phyloP scores from a whole-genome alignment of 2,329 filamentous ascomycete species.

The Phyllosticta capitalensis region DNA sequence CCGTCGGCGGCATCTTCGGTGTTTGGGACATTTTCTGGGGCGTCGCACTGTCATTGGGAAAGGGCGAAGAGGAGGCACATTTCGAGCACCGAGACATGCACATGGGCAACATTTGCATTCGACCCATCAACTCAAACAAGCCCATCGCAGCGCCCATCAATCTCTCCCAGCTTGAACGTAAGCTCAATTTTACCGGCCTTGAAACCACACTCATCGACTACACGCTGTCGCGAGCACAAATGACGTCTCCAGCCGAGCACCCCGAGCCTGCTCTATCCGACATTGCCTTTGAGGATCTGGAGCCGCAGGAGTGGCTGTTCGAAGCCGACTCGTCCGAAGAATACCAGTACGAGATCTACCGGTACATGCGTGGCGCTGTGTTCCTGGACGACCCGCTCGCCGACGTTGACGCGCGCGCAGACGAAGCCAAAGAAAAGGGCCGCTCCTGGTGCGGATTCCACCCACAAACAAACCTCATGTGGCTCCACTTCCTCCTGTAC shows the following conservation, averaged over 20 bases:
- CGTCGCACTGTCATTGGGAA: constrained; percentile 50
- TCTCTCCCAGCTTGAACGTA: constrained; percentile 23
- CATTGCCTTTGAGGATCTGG: constrained; percentile 38
- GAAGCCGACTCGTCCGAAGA: constrained; percentile 37
- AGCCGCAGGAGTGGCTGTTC: constrained; percentile 36
- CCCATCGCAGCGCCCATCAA: constrained; percentile 20
- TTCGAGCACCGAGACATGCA: constrained; percentile 61
- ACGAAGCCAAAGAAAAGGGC: constrained; percentile 14
- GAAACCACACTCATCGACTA: constrained; percentile 60
- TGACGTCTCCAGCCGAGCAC: constrained; percentile 20
- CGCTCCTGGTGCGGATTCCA: constrained; percentile 45
- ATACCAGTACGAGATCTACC: constrained; percentile 49
- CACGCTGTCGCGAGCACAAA: constrained; percentile 52
- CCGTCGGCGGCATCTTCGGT: constrained; percentile 31
- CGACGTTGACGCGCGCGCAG: constrained; percentile 18
- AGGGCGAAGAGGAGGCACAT: constrained; percentile 48
- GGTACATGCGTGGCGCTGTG: constrained; percentile 40
- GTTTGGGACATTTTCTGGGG: constrained; percentile 60
- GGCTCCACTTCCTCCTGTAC: constrained; percentile 52
- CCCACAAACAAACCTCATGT: constrained; percentile 53
- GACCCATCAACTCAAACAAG: constrained; percentile 15
- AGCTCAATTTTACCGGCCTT: constrained; percentile 44
- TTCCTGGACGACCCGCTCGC: constrained; percentile 36
- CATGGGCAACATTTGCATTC: constrained; percentile 56
- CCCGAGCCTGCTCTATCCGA: constrained; percentile 11